These are phyloP conservation scores for Fagopyrum esculentum DNA, from an alignment of 148 eudicot species.

Conservation along the genomic window DNA sequence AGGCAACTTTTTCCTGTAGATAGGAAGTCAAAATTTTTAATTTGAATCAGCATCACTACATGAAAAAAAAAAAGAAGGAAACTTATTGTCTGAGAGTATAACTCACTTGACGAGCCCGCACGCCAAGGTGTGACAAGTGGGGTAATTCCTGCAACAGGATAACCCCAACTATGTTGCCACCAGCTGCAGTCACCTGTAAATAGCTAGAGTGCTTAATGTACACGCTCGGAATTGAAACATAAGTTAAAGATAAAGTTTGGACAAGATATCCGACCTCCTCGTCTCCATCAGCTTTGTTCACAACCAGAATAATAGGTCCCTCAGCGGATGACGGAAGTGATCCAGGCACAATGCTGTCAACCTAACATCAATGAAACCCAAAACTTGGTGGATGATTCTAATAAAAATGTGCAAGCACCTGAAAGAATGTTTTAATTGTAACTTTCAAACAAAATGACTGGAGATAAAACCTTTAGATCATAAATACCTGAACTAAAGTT, in stretches of 20 bases:
- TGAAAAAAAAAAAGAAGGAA: background rate
- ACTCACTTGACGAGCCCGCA: constrained; percentile 91
- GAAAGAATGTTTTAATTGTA: background rate
- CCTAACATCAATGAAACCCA: constrained; percentile 29
- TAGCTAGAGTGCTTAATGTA: constrained; percentile 14
- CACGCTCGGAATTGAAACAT: constrained; percentile 33
- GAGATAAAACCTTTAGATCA: background rate
- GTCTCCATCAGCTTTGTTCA: constrained; percentile 91
- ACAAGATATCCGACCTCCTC: constrained; percentile 66
- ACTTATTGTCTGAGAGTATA: background rate
- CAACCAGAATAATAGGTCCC: constrained; percentile 89
- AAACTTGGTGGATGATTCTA: background rate
- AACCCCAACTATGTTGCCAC: constrained; percentile 70
- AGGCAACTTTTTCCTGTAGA: constrained; percentile 87
- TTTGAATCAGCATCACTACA: constrained; percentile 54
- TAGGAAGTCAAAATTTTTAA: constrained; percentile 13
- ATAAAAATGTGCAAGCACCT: background rate
- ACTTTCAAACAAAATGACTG: background rate
- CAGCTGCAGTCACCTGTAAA: constrained; percentile 91
- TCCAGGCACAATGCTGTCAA: constrained; percentile 78
- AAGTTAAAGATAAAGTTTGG: background rate
- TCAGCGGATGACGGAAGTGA: constrained; percentile 55
- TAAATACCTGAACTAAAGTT: constrained; percentile 65
- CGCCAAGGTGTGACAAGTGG: constrained; percentile 98
- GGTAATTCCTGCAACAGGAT: constrained; percentile 95